Evolutionary conservation across 805 yeast species (phyloP).

Genomic region (Diddensiella santjacobensis): DNA sequence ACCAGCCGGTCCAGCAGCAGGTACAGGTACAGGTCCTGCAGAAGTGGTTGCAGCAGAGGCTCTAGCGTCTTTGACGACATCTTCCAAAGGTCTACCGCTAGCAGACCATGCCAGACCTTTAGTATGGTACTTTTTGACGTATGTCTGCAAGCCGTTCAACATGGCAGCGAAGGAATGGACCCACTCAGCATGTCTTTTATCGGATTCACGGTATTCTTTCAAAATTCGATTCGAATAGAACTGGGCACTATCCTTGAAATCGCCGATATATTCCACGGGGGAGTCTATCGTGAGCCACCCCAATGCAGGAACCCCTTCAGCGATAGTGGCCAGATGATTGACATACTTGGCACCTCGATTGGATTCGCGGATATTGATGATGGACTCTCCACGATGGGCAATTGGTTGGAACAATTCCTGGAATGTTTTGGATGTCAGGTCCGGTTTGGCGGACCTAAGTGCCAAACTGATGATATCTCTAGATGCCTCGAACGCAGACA

Average conservation of each 20-base stretch:
- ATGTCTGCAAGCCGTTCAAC: slow-evolving; percentile 65
- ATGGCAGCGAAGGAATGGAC: slow-evolving; percentile 60
- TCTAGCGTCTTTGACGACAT: slow-evolving; percentile 38
- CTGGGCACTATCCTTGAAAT: slow-evolving; percentile 85
- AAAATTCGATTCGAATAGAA: slow-evolving; percentile 91
- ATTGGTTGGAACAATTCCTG: slow-evolving; percentile 63
- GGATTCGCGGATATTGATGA: slow-evolving; percentile 65
- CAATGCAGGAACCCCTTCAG: slow-evolving; percentile 85
- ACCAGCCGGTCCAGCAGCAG: slow-evolving; percentile 37
- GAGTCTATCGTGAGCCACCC: slow-evolving; percentile 84
- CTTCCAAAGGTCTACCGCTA: slow-evolving; percentile 54
- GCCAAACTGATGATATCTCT: slow-evolving; percentile 58
- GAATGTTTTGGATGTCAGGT: slow-evolving; percentile 49
- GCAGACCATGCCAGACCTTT: slow-evolving; percentile 83
- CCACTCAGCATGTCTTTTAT: slow-evolving; percentile 74
- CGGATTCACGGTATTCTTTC: slow-evolving; percentile 76
- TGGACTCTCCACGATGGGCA: slow-evolving; percentile 53
- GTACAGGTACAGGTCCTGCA: slow-evolving; percentile 35
- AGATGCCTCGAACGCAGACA: slow-evolving; percentile 56
- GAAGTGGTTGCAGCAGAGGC: slow-evolving; percentile 38
- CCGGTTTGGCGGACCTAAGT: slow-evolving; percentile 61
- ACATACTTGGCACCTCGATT: slow-evolving; percentile 63
- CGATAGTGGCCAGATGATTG: slow-evolving; percentile 74
- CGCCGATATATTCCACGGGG: slow-evolving; percentile 73
- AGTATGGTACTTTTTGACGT: slow-evolving; percentile 72